A percentile compares a stretch with the other conserved stretches of the same genome.
Evolutionary conservation across 1,139 yeast species (phyloP).

Genomic region (Diutina pseudorugosa): DNA sequence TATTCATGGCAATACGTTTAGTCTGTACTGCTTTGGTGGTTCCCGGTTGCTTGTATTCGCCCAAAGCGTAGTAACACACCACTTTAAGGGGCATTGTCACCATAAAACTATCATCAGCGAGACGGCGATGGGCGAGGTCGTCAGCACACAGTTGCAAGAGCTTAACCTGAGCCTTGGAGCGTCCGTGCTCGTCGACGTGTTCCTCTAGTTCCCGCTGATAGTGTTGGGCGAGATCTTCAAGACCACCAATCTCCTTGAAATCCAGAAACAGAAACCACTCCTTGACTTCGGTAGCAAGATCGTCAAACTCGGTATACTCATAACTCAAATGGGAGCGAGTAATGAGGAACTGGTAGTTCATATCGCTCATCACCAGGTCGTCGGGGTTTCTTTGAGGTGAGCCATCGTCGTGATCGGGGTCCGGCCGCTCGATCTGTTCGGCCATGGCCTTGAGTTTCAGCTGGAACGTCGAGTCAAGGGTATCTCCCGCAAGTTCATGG

Average conservation of each 20-base stretch:
- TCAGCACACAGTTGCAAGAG: neutral
- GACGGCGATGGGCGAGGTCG: neutral
- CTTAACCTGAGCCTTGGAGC: neutral
- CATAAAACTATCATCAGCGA: neutral
- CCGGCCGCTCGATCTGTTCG: slow-evolving; percentile 20
- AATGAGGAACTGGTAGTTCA: slow-evolving; percentile 14
- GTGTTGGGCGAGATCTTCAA: neutral
- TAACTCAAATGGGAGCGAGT: slow-evolving; percentile 34
- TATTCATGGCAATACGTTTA: neutral
- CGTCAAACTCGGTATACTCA: slow-evolving; percentile 26
- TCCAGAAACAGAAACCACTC: slow-evolving; percentile 59
- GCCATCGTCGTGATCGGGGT: slow-evolving; percentile 7
- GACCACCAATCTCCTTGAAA: slow-evolving; percentile 16
- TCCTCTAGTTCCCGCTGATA: neutral
- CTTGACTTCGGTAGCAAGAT: slow-evolving; percentile 34
- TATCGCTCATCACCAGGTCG: slow-evolving; percentile 1
- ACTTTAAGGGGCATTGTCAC: slow-evolving; percentile 1
- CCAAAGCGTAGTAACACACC: neutral
- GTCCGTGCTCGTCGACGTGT: neutral
- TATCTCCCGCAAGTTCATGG: slow-evolving; percentile 16
- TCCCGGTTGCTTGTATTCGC: neutral
- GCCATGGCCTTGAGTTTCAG: slow-evolving; percentile 33
- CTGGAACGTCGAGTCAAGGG: slow-evolving; percentile 34
- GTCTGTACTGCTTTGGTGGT: neutral
- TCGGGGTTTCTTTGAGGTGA: slow-evolving; percentile 3